Conservation (phyloP, 1,139 yeast species). For the Hyphopichia buzzinii region DNA sequence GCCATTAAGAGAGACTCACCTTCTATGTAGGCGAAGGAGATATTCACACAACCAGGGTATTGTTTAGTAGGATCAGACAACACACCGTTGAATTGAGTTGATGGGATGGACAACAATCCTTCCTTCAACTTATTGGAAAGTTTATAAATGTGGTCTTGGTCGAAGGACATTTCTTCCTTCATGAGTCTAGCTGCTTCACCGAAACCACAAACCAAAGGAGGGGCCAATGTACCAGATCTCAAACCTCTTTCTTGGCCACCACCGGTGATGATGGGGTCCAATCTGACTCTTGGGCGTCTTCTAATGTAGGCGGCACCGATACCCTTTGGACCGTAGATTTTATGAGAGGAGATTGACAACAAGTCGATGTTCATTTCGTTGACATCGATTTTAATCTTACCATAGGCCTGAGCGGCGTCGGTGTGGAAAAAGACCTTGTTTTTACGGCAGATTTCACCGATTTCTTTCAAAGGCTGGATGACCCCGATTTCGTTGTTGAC, state of each 20-base stretch:
- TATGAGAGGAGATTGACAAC: conserved; percentile 92
- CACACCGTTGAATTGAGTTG: conserved; percentile 89
- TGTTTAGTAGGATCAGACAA: conserved; percentile 47
- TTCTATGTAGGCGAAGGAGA: conserved; percentile 95
- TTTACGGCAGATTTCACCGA: conserved; percentile 82
- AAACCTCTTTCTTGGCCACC: conserved; percentile 99
- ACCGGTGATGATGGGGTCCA: conserved; percentile 92
- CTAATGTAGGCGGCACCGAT: conserved; percentile 94
- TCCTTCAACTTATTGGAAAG: conserved; percentile 71
- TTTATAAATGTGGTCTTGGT: conserved; percentile 62
- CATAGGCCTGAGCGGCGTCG: conserved; percentile 98
- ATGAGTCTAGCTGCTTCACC: conserved; percentile 96
- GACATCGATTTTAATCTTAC: conserved; percentile 90
- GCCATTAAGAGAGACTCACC: conserved; percentile 99
- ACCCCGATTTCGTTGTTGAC: conserved; percentile 99
- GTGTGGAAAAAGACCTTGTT: conserved; percentile 94
- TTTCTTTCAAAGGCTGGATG: conserved; percentile 91
- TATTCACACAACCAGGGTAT: conserved; percentile 93
- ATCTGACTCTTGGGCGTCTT: conserved; percentile 97
- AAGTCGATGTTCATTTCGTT: conserved; percentile 91
- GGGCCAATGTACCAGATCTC: conserved; percentile 95
- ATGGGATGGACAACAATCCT: conserved; percentile 78
- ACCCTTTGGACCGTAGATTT: conserved; percentile 98
- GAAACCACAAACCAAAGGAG: conserved; percentile 92
- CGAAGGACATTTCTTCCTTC: conserved; percentile 67